These are phyloP conservation scores for Persicaria tinctoria DNA, from an alignment of 148 eudicot species.

Conservation along the genomic window DNA sequence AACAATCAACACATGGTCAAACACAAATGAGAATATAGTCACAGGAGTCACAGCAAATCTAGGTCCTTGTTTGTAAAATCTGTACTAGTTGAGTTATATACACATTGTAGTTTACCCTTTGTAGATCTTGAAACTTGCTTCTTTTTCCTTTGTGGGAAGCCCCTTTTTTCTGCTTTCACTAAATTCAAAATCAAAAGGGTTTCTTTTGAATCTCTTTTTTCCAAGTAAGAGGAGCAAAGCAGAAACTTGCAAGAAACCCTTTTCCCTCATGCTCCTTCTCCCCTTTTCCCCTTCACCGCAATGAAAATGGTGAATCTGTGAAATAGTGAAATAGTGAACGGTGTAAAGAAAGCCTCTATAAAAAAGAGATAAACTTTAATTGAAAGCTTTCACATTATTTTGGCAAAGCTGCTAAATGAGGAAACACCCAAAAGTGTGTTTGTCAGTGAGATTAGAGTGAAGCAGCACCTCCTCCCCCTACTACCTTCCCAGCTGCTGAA, in stretches of 20 bases:
- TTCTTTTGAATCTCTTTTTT: background rate
- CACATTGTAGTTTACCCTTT: too few species aligned
- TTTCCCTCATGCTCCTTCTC: background rate
- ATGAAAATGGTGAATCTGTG: constrained; percentile 5
- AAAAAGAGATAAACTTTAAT: constrained; percentile 3
- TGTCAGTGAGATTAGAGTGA: background rate
- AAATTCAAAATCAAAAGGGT: background rate
- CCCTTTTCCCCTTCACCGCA: background rate
- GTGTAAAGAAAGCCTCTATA: background rate
- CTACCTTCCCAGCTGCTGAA: constrained; percentile 8
- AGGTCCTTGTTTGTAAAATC: too few species aligned
- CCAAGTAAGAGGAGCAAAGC: background rate
- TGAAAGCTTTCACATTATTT: constrained; percentile 11
- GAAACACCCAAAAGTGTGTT: background rate
- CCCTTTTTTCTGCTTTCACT: background rate
- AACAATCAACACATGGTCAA: too few species aligned
- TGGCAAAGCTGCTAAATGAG: background rate
- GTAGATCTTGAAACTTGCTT: too few species aligned
- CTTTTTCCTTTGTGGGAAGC: background rate
- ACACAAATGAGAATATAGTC: too few species aligned
- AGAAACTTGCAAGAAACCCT: background rate
- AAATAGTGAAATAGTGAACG: background rate
- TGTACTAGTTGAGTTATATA: too few species aligned
- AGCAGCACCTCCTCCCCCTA: background rate
- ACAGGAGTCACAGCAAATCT: too few species aligned